phyloP scores from a whole-genome alignment of 2,329 filamentous ascomycete genomes.

The Fusarium drepaniforme region DNA sequence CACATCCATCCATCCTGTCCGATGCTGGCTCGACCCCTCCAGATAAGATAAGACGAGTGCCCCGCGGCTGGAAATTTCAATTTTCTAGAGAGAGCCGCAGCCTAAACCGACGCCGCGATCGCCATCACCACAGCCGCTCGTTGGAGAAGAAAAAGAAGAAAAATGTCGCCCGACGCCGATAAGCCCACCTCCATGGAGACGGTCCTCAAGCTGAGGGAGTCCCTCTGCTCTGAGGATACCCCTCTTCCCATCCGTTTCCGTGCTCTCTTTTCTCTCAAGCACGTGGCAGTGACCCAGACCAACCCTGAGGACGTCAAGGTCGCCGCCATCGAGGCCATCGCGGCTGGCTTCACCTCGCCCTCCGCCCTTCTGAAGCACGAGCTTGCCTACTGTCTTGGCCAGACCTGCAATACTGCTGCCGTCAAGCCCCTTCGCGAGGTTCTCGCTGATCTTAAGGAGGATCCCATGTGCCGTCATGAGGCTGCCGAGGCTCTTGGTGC shows the following conservation, averaged over 20 bases:
- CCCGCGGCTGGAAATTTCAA: constrained; percentile 53
- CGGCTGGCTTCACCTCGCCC: constrained; percentile 84
- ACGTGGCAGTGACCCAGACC: constrained; percentile 78
- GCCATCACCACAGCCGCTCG: constrained; percentile 21
- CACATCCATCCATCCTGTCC: neutral
- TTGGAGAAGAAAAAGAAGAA: constrained; percentile 14
- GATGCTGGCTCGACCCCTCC: neutral
- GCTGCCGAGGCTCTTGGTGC: constrained; percentile 95
- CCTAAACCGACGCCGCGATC: constrained; percentile 22
- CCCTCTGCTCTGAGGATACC: constrained; percentile 82
- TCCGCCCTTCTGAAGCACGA: constrained; percentile 97
- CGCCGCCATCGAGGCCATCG: constrained; percentile 81
- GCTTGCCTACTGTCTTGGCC: constrained; percentile 95
- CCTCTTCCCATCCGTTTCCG: constrained; percentile 92
- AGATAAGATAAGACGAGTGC: constrained; percentile 45
- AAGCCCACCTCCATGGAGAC: constrained; percentile 51
- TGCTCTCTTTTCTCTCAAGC: constrained; percentile 97
- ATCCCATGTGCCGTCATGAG: constrained; percentile 96
- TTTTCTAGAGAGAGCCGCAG: constrained; percentile 36
- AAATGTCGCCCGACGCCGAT: constrained; percentile 46
- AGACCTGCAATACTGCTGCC: constrained; percentile 83
- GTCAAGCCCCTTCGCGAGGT: constrained; percentile 79
- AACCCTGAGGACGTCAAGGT: constrained; percentile 69
- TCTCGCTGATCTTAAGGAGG: constrained; percentile 83
- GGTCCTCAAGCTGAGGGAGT: constrained; percentile 76